Conservation (phyloP, 306 rosid genomes). For the Casuarina cunninghamiana region DNA sequence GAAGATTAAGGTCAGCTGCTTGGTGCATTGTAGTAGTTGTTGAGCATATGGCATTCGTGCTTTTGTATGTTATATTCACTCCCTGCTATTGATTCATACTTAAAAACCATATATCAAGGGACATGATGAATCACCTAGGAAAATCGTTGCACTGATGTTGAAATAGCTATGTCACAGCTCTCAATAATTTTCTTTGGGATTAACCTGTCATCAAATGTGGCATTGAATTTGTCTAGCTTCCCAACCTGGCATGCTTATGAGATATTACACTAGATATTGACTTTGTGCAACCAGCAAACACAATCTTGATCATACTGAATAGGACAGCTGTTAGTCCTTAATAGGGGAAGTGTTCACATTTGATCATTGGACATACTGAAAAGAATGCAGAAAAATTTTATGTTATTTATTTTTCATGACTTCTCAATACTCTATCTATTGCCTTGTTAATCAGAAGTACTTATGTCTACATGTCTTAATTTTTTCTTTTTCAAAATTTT, state of each 20-base stretch:
- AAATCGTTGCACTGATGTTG: not conserved
- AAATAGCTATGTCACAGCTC: not conserved
- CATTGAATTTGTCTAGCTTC: not conserved
- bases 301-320: not conserved
- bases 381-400: not conserved
- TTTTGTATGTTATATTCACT: not conserved
- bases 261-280: not conserved
- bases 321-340: not conserved
- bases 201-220: not conserved
- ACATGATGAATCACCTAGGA: not conserved
- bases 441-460: no score
- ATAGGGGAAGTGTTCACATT: not conserved
- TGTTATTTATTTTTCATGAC: not conserved
- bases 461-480: no score
- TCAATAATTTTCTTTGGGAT: not conserved
- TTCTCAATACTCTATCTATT: no score
- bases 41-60: slow-evolving; percentile 15
- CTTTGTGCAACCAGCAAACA: not conserved
- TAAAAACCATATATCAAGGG: not conserved
- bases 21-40: slow-evolving; percentile 19
- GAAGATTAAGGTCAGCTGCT: slow-evolving; percentile 72
- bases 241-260: not conserved
- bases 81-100: not conserved
- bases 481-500: not conserved
- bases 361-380: not conserved